Conservation (phyloP, 2,329 filamentous ascomycete species). For the Coniochaeta sp. region DNA sequence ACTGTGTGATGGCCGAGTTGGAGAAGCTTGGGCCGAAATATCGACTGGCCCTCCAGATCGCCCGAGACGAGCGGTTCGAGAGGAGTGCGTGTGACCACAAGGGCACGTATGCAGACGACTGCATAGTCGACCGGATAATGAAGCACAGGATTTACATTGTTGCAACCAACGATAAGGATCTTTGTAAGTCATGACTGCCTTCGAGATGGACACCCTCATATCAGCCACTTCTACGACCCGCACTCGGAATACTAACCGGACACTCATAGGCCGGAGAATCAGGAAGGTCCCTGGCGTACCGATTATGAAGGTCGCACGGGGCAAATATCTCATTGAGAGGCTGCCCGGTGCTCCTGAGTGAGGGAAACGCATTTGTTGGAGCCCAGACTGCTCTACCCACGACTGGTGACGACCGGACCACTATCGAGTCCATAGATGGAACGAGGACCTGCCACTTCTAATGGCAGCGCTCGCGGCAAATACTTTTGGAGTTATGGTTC, state of each 20-base stretch:
- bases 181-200: slow-evolving; percentile 43
- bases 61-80: slow-evolving; percentile 83
- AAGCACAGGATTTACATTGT: slow-evolving; percentile 74
- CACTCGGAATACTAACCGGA: background rate
- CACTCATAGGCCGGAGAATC: slow-evolving; percentile 47
- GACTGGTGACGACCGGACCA: background rate
- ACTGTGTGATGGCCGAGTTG: slow-evolving; percentile 60
- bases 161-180: slow-evolving; percentile 64
- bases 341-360: slow-evolving; percentile 74
- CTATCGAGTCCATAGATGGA: background rate
- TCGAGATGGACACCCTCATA: background rate
- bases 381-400: background rate
- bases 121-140: slow-evolving; percentile 62
- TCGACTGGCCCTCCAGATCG: slow-evolving; percentile 75
- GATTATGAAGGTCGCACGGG: slow-evolving; percentile 73
- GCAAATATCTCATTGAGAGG: slow-evolving; percentile 92
- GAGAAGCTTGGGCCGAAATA: slow-evolving; percentile 89
- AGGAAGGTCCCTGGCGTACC: slow-evolving; percentile 68
- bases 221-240: background rate
- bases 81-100: slow-evolving; percentile 84
- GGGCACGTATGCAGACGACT: slow-evolving; percentile 65
- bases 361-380: background rate
- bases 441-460: background rate
- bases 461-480: background rate
- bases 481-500: background rate